Evolutionary conservation across 768 basidiomycete genomes (phyloP).

Genomic region (Chalciporus piperatus): DNA sequence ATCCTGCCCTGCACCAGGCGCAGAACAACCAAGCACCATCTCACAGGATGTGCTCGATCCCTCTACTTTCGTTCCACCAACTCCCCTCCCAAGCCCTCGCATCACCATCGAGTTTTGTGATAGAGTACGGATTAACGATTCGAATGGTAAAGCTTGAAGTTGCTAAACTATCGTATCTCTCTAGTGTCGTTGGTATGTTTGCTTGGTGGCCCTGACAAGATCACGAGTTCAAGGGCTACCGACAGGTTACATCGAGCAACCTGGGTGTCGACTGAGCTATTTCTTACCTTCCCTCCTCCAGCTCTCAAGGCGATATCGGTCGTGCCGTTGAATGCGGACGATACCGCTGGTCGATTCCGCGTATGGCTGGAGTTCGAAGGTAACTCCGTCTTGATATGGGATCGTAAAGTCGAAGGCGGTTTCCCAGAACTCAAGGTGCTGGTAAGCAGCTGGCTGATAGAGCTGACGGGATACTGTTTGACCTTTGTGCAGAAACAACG

Average conservation of each 20-base stretch:
- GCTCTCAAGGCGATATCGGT: conserved; percentile 63
- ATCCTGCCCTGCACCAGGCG: conserved; percentile 24
- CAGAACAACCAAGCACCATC: conserved; percentile 15
- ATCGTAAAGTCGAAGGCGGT: conserved; percentile 85
- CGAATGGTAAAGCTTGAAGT: background rate
- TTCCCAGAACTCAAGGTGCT: conserved; percentile 89
- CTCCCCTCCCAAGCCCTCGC: conserved; percentile 44
- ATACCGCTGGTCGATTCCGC: conserved; percentile 87
- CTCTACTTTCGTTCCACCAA: conserved; percentile 56
- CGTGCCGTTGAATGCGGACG: conserved; percentile 71
- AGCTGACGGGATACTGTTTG: conserved; percentile 3
- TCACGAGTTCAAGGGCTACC: background rate
- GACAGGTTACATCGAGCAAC: conserved; percentile 86
- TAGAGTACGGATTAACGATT: conserved; percentile 50
- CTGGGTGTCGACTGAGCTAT: conserved; percentile 92
- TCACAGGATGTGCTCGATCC: conserved; percentile 38
- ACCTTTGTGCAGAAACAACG: conserved; percentile 70
- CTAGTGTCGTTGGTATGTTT: conserved; percentile 79
- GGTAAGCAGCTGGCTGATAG: conserved; percentile 41
- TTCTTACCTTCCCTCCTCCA: conserved; percentile 88
- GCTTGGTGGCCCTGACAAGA: background rate
- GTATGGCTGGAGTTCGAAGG: conserved; percentile 67
- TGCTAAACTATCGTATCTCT: conserved; percentile 5
- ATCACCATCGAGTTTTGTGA: conserved; percentile 94
- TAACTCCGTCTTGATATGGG: conserved; percentile 62